These are phyloP conservation scores for Cornus controversa DNA, from an alignment of 148 eudicot genomes.

Conservation along the genomic window DNA sequence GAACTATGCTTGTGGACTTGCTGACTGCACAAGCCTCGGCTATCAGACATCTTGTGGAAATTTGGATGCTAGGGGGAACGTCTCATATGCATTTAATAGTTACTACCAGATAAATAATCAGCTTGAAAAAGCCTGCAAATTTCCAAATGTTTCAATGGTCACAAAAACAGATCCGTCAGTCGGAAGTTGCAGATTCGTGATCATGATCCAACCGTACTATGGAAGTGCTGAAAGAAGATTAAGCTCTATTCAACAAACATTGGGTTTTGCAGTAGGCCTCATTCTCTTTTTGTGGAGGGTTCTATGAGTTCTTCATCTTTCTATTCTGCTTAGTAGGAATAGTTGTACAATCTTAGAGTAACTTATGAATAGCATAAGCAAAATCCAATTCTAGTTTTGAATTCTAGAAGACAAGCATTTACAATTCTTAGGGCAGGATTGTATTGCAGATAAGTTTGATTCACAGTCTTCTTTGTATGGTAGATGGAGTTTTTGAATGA, in stretches of 20 bases:
- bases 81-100: constrained; percentile 81
- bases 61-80: constrained; percentile 64
- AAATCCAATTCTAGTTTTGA: not conserved
- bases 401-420: constrained; percentile 2
- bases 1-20: constrained; percentile 80
- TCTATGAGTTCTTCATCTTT: constrained; percentile 10
- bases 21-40: constrained; percentile 85
- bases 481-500: not conserved
- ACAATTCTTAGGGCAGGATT: not conserved
- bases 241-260: constrained; percentile 9
- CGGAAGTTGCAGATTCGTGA: constrained; percentile 51
- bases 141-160: constrained; percentile 51
- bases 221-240: constrained; percentile 28
- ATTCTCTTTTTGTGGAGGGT: constrained; percentile 19
- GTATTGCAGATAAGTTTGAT: not conserved
- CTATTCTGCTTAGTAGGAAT: constrained; percentile 1
- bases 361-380: constrained; percentile 1
- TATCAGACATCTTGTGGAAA: constrained; percentile 62
- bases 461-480: not conserved
- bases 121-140: constrained; percentile 69
- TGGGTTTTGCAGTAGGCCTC: constrained; percentile 13
- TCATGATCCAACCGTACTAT: constrained; percentile 65
- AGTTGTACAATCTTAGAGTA: not conserved
- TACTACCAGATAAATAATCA: constrained; percentile 81
- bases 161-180: constrained; percentile 60